These are phyloP conservation scores for Mollisia scopiformis DNA, from an alignment of 2,329 filamentous ascomycete species.

Conservation along the genomic window DNA sequence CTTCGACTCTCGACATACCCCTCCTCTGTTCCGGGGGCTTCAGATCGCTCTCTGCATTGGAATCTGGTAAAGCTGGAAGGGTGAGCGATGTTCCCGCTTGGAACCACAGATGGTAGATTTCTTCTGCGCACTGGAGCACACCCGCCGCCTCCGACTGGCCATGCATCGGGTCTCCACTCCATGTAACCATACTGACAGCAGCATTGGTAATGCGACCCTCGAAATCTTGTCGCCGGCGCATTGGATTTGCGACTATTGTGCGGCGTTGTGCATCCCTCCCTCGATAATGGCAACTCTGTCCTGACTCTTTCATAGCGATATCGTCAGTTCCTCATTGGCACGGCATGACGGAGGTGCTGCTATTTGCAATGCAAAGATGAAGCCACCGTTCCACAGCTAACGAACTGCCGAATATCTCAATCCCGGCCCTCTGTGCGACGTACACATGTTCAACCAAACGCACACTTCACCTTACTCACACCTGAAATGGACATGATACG, in stretches of 20 bases:
- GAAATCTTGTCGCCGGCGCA: not conserved
- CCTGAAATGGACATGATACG: too few relatives aligned
- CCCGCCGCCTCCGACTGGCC: not conserved
- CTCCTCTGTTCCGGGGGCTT: not conserved
- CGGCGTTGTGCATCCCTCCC: not conserved
- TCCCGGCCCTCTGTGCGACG: not conserved
- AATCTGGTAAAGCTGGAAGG: not conserved
- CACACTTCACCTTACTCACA: too few relatives aligned
- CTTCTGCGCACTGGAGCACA: not conserved
- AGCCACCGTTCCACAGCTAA: not conserved
- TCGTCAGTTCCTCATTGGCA: not conserved
- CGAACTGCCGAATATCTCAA: not conserved
- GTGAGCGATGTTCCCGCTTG: slow-evolving; percentile 9
- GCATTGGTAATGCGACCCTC: not conserved
- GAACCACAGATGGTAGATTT: not conserved
- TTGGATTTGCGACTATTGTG: not conserved
- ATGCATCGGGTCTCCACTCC: not conserved
- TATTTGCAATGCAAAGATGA: not conserved
- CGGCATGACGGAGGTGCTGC: not conserved
- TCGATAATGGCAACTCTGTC: too few relatives aligned
- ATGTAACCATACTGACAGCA: slow-evolving; percentile 1
- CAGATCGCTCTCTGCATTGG: slow-evolving; percentile 4
- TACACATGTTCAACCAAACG: not conserved
- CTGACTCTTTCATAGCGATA: not conserved
- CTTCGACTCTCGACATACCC: not conserved